Evolutionary conservation across 495 filamentous ascomycete genomes (phyloP).

Genomic region (Hyaloscypha variabilis): DNA sequence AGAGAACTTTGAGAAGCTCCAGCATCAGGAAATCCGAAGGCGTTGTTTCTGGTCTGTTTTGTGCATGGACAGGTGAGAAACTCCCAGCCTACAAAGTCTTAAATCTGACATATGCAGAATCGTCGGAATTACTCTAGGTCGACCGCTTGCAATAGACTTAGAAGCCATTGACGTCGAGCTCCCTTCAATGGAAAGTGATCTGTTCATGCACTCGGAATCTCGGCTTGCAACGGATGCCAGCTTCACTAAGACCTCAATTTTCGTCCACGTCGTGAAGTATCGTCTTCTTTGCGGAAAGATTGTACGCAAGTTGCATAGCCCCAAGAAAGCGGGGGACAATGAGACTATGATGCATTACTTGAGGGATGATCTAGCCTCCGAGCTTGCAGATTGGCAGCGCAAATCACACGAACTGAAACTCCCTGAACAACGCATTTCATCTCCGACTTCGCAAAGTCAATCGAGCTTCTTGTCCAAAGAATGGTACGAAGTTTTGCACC

Average conservation of each 20-base stretch:
- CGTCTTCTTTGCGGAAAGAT: slow-evolving; percentile 23
- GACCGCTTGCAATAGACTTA: slow-evolving; percentile 32
- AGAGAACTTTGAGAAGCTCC: not conserved
- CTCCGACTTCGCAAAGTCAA: slow-evolving; percentile 15
- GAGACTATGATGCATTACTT: not conserved
- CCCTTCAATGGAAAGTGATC: slow-evolving; percentile 24
- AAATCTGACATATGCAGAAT: slow-evolving; percentile 19
- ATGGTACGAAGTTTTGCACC: slow-evolving; percentile 36
- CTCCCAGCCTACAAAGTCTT: not conserved
- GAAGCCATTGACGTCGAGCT: slow-evolving; percentile 32
- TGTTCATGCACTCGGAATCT: slow-evolving; percentile 1
- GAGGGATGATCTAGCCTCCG: slow-evolving; percentile 2
- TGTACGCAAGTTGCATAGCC: slow-evolving; percentile 20
- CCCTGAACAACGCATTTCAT: not conserved
- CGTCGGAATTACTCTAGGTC: slow-evolving; percentile 33
- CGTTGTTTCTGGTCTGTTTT: slow-evolving; percentile 36
- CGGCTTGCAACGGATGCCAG: not conserved
- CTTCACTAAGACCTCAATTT: slow-evolving; percentile 24
- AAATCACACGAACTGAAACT: not conserved
- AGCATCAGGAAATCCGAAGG: slow-evolving; percentile 26
- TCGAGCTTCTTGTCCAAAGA: slow-evolving; percentile 32
- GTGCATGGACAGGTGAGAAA: slow-evolving; percentile 32
- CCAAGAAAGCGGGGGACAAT: slow-evolving; percentile 2
- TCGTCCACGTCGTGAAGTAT: slow-evolving; percentile 31
- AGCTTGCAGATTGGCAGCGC: not conserved